Conservation (phyloP, 371 early-diverging fungal species). For the Lichtheimia ornata region DNA sequence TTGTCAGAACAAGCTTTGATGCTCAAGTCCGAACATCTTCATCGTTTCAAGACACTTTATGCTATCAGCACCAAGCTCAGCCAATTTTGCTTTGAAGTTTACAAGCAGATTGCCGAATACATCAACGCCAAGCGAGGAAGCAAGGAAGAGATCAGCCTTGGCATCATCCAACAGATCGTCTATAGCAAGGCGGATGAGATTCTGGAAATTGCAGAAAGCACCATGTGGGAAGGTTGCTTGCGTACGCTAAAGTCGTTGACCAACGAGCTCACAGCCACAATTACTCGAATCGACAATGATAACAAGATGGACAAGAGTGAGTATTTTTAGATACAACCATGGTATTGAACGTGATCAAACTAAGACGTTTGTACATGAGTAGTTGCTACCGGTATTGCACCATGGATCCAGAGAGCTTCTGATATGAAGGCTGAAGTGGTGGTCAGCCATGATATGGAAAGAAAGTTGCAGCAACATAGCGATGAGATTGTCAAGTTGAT, state of each 20-base stretch:
- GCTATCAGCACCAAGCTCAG: slow-evolving; percentile 54
- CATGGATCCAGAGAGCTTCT: slow-evolving; percentile 82
- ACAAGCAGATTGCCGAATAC: slow-evolving; percentile 31
- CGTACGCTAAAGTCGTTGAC: slow-evolving; percentile 51
- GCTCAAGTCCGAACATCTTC: slow-evolving; percentile 49
- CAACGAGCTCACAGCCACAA: slow-evolving; percentile 43
- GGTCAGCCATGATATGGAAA: slow-evolving; percentile 78
- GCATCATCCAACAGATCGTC: slow-evolving; percentile 52
- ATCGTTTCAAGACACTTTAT: slow-evolving; percentile 55
- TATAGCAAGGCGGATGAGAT: slow-evolving; percentile 52
- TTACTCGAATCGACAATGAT: slow-evolving; percentile 46
- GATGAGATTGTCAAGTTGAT: slow-evolving; percentile 79
- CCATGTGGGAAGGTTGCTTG: slow-evolving; percentile 66
- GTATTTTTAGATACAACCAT: slow-evolving; percentile 7
- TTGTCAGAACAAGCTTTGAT: slow-evolving; percentile 56
- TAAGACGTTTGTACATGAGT: neutral
- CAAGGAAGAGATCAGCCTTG: slow-evolving; percentile 45
- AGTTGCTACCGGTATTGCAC: slow-evolving; percentile 61
- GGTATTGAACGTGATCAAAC: neutral
- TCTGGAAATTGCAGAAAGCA: slow-evolving; percentile 56
- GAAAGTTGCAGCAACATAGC: slow-evolving; percentile 70
- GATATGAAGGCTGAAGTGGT: slow-evolving; percentile 77
- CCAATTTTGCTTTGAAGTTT: slow-evolving; percentile 47
- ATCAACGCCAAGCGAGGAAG: slow-evolving; percentile 44
- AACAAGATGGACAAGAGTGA: slow-evolving; percentile 53